Evolutionary conservation across 2,329 filamentous ascomycete species (phyloP), one percentile per base, ranked within the genome.

Genomic region (Talaromyces islandicus): DNA sequence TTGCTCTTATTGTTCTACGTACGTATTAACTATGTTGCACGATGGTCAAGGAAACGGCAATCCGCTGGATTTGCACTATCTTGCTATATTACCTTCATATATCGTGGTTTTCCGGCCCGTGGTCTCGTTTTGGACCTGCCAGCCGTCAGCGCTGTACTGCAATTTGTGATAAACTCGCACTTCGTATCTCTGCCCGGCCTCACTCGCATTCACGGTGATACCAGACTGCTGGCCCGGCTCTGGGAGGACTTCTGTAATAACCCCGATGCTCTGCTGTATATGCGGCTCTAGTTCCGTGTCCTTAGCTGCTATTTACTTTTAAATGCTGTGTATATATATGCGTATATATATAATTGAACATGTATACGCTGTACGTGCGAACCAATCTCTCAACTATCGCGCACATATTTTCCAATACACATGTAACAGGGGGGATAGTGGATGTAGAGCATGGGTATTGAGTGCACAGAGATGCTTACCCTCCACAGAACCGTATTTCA

Each of bases 51-150:
- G 9, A 38, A 38, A n/a, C 35, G 17, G 35, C 9, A 27, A 7
- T n/a, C n/a, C 17, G 17, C 35, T n/a, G 1, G 6, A n/a, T 38
- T 14, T 6, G 7, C 35, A 7, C 35, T 38, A 38, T 9, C 2
- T 38, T 1, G 29, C 24, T 17, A 59, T 59, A n/a, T 54, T 46
- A 7, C 14, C 27, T 38, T 59, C 38, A 9, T 55, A 27, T 14
- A 59, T 43, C 3, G 57, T 52, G 0, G 51, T 48, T 27, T 32
- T 54, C 2, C 19, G 53, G 27, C 35, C 35, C 7, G 35, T 54
- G 2, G 12, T 19, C n/a, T 58, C 50, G 41, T 54, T 58, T 19
- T 58, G 38, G 35, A 50, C 48, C 57, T 59, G 24, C 24, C n/a
- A 2, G n/a, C n/a, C 6, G 14, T n/a, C 6, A 38, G 35, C 7